Base-by-base conservation (phyloP, 2,329 filamentous ascomycete species). In the Beauveria varroae region DNA sequence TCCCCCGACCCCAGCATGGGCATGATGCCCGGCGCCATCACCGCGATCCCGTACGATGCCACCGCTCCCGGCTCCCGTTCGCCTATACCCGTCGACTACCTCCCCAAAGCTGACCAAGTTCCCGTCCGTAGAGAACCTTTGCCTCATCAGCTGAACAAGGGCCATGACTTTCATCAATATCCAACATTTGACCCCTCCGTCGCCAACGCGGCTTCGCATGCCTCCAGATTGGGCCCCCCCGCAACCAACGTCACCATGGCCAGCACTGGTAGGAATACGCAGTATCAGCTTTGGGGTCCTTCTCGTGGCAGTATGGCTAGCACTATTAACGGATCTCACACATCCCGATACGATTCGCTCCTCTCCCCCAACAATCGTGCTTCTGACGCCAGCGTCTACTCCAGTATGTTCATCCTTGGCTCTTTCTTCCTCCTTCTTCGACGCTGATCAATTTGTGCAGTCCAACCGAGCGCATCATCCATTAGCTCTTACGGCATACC, bases 121-220 rank as follows among this genome's bases (percentile, higher is more conserved):
- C 79, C 84, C 24, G 75, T 79, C 61, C 83, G 86, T 67, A 86
- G 86, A 71, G 89, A 95, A 61, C 89, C 89, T 62, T 81, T 90
- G 63, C 90, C 92, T 34, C 90, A 95, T 73, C 91, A 96, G 69
- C 77, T 96, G 59, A 93, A 91, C 73, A 93, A 91, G 75, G 85
- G 85, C 54, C 78, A 79, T 67, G 93, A 97, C 74, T 96, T 87
- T 71, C 91, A 96, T 76, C 93, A 96, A 70, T 96, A 97, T 73
- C 91, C 92, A 47, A 83, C 83, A 57, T 86, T 89, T 72, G 86
- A 88, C 66, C 78, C 84, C 34, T 75, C 81, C 55, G 71, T 77
- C 60, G 75, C 78, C 47, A 40, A 26, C 14, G 74, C 77, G 63
- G 76, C 78, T 62, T 78, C 82, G 44, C 84, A 88, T 68, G 78